Conservation (phyloP, 148 eudicot species). For the Rhododendron mucronatum region DNA sequence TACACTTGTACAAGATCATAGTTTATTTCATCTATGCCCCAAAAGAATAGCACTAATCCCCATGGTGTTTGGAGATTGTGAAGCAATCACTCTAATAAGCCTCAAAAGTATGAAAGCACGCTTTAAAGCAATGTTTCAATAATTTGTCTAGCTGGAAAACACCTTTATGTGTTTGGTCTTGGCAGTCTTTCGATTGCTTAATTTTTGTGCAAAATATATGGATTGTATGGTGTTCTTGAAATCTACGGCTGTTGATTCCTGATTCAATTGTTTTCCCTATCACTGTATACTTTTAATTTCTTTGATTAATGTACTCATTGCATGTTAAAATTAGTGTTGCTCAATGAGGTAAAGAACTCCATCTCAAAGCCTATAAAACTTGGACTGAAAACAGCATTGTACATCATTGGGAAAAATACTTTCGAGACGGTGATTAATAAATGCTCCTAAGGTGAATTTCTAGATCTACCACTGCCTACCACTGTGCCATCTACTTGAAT, state of each 20-base stretch:
- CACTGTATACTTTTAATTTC: neutral
- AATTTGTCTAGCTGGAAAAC: neutral
- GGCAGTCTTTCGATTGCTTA: neutral
- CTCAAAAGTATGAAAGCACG: neutral
- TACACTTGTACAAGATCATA: neutral
- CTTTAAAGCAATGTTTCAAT: neutral
- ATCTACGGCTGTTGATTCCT: neutral
- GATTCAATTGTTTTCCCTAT: neutral
- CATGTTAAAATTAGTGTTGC: neutral
- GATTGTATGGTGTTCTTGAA: neutral
- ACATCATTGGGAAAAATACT: neutral
- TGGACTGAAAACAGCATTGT: neutral
- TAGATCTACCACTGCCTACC: neutral
- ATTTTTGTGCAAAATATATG: neutral
- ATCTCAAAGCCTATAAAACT: neutral
- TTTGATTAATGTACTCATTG: neutral
- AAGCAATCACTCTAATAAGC: neutral
- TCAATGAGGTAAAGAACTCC: neutral
- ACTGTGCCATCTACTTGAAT: neutral
- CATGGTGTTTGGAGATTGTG: neutral
- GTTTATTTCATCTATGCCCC: neutral
- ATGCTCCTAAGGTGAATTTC: neutral
- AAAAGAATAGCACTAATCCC: neutral
- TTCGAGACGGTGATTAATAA: neutral
- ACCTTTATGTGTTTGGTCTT: neutral